These are phyloP conservation scores for Scleromitrula shiraiana DNA, from an alignment of 2,329 filamentous ascomycete species.

Conservation along the genomic window DNA sequence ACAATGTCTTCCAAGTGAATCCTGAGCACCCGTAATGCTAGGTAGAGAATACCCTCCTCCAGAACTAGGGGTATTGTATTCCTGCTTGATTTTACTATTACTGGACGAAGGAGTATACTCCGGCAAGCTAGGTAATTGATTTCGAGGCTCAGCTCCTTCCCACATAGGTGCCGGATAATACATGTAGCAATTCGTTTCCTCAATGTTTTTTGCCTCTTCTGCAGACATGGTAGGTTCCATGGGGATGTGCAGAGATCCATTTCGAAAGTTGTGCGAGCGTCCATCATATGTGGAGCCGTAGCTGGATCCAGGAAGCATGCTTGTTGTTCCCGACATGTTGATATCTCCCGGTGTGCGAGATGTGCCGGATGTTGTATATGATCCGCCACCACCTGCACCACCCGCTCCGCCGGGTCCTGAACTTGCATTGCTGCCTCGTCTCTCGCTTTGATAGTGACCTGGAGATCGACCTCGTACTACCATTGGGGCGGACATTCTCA, in stretches of 20 bases:
- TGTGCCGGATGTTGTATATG: constrained; percentile 22
- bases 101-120: constrained; percentile 20
- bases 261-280: constrained; percentile 24
- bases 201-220: constrained; percentile 27
- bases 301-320: constrained; percentile 22
- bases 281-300: constrained; percentile 24
- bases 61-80: constrained; percentile 18
- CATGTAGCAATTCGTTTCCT: constrained; percentile 24
- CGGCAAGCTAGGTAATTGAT: constrained; percentile 21
- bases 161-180: constrained; percentile 28
- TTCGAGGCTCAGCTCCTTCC: constrained; percentile 24
- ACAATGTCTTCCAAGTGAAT: constrained; percentile 22
- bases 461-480: constrained; percentile 60
- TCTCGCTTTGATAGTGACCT: constrained; percentile 51
- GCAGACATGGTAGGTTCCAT: constrained; percentile 27
- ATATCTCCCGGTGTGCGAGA: constrained; percentile 25
- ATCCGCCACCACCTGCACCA: constrained; percentile 22
- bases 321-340: constrained; percentile 23
- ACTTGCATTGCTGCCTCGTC: constrained; percentile 42
- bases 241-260: constrained; percentile 23
- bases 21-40: constrained; percentile 19
- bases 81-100: constrained; percentile 26
- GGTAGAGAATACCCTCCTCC: constrained; percentile 21
- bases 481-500: constrained; percentile 51
- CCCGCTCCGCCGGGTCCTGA: constrained; percentile 44